A percentile compares a stretch with the other conserved stretches of the same genome.
These are phyloP conservation scores for Podila epicladia DNA, from an alignment of 192 early-diverging fungal genomes.

Conservation along the genomic window DNA sequence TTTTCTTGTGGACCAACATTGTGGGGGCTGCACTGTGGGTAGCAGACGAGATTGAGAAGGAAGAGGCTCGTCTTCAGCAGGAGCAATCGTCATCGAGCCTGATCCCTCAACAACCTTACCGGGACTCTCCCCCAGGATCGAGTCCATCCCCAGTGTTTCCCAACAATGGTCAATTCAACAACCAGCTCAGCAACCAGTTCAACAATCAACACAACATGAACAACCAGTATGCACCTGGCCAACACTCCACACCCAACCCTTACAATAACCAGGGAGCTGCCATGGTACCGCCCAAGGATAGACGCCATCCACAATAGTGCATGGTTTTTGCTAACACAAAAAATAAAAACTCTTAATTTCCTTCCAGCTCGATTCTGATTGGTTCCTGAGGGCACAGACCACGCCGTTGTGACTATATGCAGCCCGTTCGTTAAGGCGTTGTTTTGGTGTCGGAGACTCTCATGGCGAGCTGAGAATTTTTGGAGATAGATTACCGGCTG, in stretches of 20 bases:
- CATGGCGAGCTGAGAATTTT: no score
- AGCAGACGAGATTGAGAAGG: conserved; percentile 41
- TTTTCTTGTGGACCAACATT: conserved; percentile 71
- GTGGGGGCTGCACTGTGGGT: conserved; percentile 57
- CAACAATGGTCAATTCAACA: background rate
- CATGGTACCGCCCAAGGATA: conserved; percentile 23
- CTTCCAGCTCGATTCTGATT: no score
- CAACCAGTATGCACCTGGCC: background rate
- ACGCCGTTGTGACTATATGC: no score
- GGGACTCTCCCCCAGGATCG: background rate
- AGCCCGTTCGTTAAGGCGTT: no score
- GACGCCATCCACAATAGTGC: conserved; percentile 7
- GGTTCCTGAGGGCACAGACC: no score
- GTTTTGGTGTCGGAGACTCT: no score
- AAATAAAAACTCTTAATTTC: no score
- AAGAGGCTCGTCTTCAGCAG: conserved; percentile 10
- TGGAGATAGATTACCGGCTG: no score
- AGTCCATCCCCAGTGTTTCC: background rate
- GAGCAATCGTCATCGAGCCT: conserved; percentile 13
- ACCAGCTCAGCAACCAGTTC: background rate
- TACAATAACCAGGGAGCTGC: conserved; percentile 9
- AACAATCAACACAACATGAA: background rate
- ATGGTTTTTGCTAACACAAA: no score
- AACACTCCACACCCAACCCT: background rate
- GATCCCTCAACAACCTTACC: conserved; percentile 1